phyloP scores from a whole-genome alignment of 1,139 yeast species.

The Pichia sp. region DNA sequence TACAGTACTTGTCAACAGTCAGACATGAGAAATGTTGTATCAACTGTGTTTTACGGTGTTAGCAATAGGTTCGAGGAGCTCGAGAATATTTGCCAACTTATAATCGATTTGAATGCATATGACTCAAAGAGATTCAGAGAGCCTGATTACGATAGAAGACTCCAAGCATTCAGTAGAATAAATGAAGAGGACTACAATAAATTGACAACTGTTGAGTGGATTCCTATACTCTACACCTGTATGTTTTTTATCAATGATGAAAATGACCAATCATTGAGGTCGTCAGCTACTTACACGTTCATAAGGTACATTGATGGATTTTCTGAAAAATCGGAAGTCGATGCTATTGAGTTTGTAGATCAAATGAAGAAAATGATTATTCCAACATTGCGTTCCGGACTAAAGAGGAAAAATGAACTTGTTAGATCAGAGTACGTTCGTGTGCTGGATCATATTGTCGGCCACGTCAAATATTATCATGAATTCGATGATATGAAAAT shows the following conservation, averaged over 20 bases:
- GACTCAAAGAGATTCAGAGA: conserved; percentile 60
- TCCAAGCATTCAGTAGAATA: conserved; percentile 61
- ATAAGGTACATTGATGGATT: conserved; percentile 62
- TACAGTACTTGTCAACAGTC: conserved; percentile 57
- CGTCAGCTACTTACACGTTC: conserved; percentile 67
- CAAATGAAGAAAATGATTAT: conserved; percentile 54
- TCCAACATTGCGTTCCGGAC: conserved; percentile 65
- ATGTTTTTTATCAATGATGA: conserved; percentile 73
- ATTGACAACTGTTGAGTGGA: conserved; percentile 63
- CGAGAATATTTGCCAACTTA: conserved; percentile 43
- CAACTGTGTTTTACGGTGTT: conserved; percentile 54
- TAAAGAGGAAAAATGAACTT: conserved; percentile 58
- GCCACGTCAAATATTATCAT: conserved; percentile 42
- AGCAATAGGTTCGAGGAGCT: conserved; percentile 50
- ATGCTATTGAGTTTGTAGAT: conserved; percentile 35
- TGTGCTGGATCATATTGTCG: conserved; percentile 62
- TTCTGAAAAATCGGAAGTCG: conserved; percentile 34
- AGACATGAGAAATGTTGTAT: conserved; percentile 56
- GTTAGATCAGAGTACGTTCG: conserved; percentile 69
- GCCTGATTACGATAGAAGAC: conserved; percentile 73
- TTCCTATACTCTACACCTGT: conserved; percentile 65
- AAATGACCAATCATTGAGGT: conserved; percentile 74
- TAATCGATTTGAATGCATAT: conserved; percentile 66
- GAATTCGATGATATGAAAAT: conserved; percentile 66
- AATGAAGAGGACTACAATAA: conserved; percentile 50